phyloP scores from a whole-genome alignment of 1,139 yeast species.

The Diutina ranongensis region DNA sequence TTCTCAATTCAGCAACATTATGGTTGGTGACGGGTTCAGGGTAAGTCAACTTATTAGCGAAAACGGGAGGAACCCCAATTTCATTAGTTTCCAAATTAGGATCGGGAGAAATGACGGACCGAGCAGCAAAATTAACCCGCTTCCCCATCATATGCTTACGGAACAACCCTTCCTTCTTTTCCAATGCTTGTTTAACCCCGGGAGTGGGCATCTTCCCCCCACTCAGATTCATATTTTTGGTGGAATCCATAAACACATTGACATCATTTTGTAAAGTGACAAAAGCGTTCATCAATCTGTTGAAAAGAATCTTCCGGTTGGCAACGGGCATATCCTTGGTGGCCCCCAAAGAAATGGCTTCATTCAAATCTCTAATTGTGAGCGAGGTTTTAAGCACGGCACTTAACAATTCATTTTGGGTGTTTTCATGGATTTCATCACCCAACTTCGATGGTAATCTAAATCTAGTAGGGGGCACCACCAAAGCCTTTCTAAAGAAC shows the following conservation, averaged over 20 bases:
- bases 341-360: conserved; percentile 47
- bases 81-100: conserved; percentile 96
- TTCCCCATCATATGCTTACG: conserved; percentile 99
- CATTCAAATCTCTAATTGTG: conserved; percentile 79
- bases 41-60: conserved; percentile 87
- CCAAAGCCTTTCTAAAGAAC: conserved; percentile 77
- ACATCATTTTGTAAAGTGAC: conserved; percentile 93
- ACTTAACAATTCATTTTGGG: conserved; percentile 81
- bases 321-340: conserved; percentile 51
- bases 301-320: conserved; percentile 62
- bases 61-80: conserved; percentile 98
- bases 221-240: conserved; percentile 68
- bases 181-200: conserved; percentile 95
- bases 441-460: conserved; percentile 95
- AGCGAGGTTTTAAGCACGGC: conserved; percentile 71
- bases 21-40: conserved; percentile 98
- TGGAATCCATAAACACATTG: conserved; percentile 84
- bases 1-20: conserved; percentile 81
- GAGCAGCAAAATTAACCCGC: conserved; percentile 97
- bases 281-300: conserved; percentile 88
- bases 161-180: conserved; percentile 96
- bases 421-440: conserved; percentile 89
- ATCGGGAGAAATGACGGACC: conserved; percentile 98
- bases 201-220: conserved; percentile 73
- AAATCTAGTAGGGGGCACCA: conserved; percentile 95